Base-by-base conservation (phyloP, 805 yeast genomes). In the Candida tammaniensis region DNA sequence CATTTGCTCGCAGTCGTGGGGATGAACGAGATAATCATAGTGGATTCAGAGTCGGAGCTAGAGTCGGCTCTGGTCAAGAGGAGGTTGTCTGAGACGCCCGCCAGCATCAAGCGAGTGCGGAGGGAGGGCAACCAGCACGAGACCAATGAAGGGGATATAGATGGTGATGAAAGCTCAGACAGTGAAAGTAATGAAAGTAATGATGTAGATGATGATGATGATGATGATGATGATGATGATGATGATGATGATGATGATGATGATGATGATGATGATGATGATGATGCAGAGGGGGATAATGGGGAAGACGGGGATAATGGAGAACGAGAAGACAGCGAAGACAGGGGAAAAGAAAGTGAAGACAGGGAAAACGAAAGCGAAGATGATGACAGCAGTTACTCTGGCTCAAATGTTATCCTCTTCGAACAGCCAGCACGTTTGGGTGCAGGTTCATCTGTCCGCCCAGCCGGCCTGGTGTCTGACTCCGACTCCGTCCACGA, bases 311-410 rank as follows among this genome's bases (percentile, higher is more conserved):
- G 34, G 1, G 44, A 35, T 5, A 35, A 36, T 8, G 42, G 13
- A 13, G 33, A 26, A 12, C 19, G 27, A 24, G 36, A 26, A 17
- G 13, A 25, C 30, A 17, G 20, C 16, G 21, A 17, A 8, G 22
- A 26, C 20, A 17, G 20, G 24, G 12, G 9, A 12, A 17, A 27
- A 12, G 18, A 20, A 12, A 14, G 26, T 30, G 12, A 17, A 5
- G 26, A 20, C n/a, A 20, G 10, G 11, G 26, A 11, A 5, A 14
- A 30, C 16, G 20, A 13, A 14, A 20, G 22, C 10, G 29, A 29
- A n/a, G 28, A 16, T 30, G 38, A 38, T 13, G 27, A 40, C n/a
- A 49, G 46, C 16, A 36, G 32, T 16, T 24, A 30, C 8, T 30
- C 42, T 5, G 10, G 40, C 9, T 33, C 33, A 15, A 39, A 30